Conservation (phyloP, 2,329 filamentous ascomycete species). For the Claviceps pazoutovae region DNA sequence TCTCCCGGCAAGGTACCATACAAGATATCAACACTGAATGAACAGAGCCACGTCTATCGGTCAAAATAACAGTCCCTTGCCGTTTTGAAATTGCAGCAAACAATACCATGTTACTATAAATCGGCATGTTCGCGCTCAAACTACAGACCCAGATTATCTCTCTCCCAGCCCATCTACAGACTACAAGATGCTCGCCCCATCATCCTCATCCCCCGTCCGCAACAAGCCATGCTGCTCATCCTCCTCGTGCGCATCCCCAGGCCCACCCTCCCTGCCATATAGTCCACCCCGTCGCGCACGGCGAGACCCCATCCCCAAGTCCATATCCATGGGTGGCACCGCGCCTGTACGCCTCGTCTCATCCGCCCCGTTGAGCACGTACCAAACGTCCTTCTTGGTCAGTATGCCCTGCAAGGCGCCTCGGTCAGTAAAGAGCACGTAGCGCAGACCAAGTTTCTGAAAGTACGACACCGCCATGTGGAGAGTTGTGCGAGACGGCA, state of each 20-base stretch:
- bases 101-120: too few relatives aligned
- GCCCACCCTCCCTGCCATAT: background rate
- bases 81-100: too few relatives aligned
- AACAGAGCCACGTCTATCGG: too few relatives aligned
- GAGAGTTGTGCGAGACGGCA: constrained; percentile 62
- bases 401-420: constrained; percentile 72
- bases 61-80: too few relatives aligned
- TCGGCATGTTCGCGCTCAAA: too few relatives aligned
- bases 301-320: background rate
- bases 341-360: constrained; percentile 36
- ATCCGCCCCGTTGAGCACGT: constrained; percentile 68
- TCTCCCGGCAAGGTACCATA: too few relatives aligned
- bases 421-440: constrained; percentile 74
- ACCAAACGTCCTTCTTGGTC: constrained; percentile 97
- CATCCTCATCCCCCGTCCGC: too few relatives aligned
- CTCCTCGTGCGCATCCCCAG: background rate
- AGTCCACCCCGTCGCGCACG: background rate
- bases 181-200: too few relatives aligned
- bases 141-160: too few relatives aligned
- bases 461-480: constrained; percentile 87
- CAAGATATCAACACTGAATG: too few relatives aligned
- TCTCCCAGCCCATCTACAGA: too few relatives aligned
- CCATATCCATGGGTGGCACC: constrained; percentile 3
- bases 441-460: constrained; percentile 81
- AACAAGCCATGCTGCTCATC: background rate